Percentiles rank a stretch among this genome's conserved stretches.
Evolutionary conservation across 1,284 basidiomycete genomes (phyloP).

Genomic region (Rhodotorula sp.): DNA sequence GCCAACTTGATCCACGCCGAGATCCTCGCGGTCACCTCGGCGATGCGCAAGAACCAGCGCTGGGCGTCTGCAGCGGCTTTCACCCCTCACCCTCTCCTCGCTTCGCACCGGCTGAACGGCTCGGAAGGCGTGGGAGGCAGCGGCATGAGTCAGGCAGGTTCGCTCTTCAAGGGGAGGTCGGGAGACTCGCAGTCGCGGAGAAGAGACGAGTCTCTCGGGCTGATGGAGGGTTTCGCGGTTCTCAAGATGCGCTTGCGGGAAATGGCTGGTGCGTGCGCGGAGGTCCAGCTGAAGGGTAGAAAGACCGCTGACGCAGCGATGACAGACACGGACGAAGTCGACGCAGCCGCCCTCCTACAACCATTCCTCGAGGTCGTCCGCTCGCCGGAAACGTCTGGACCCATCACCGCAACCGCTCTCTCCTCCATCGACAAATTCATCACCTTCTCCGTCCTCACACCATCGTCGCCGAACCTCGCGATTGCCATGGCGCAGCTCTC

Average conservation of each 20-base stretch:
- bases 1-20: constrained; percentile 82
- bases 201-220: constrained; percentile 52
- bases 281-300: background rate
- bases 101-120: constrained; percentile 22
- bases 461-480: constrained; percentile 42
- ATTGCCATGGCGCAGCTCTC: constrained; percentile 78
- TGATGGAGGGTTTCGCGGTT: constrained; percentile 86
- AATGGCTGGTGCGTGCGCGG: constrained; percentile 60
- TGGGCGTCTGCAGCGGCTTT: constrained; percentile 66
- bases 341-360: constrained; percentile 59
- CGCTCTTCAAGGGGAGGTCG: constrained; percentile 3
- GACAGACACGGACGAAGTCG: constrained; percentile 24
- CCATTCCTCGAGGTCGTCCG: constrained; percentile 93
- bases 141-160: background rate
- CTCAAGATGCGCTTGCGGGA: constrained; percentile 73
- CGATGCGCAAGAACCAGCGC: constrained; percentile 95
- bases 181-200: background rate
- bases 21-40: constrained; percentile 85
- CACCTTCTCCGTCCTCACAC: constrained; percentile 48
- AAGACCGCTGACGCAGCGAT: background rate
- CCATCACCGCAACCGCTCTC: constrained; percentile 51
- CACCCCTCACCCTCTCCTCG: constrained; percentile 50
- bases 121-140: constrained; percentile 12
- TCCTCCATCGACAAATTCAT: constrained; percentile 51
- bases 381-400: constrained; percentile 57